Base-by-base conservation (phyloP, 2,329 filamentous ascomycete genomes). In the Setomelanomma holmii region DNA sequence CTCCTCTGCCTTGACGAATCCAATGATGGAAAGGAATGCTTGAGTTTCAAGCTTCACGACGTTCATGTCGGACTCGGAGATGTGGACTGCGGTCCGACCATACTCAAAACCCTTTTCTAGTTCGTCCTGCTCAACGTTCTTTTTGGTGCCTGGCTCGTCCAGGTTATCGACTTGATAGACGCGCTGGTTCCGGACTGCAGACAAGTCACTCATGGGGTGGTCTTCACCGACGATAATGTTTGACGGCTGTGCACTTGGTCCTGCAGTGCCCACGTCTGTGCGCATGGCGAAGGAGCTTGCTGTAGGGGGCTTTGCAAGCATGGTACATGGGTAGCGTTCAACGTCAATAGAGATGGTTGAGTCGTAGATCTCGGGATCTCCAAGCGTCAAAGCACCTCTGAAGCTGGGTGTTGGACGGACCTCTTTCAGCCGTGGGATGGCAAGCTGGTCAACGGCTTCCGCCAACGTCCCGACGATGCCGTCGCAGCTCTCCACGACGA, bases 101-200 rank as follows among this genome's bases (percentile, higher is more conserved):
- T 99, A 99, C 67, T 91, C 88, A 67, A 93, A 99, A 0, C 95
- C 95, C 72, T 92, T 96, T n/a, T 91, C 91, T 33, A 99, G 81
- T 14, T 91, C 85, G 12, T 96, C 92, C 51, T 86, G 86, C 22
- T 89, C 86, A 21, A 99, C 87, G 46, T 96, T 91, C 47, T 82
- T 83, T 76, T 93, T 96, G 11, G 90, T 89, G 14, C 90, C 91
- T 0, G 89, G 86, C 0, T 86, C 87, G 34, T 84, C 79, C 4
- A 88, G 83, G 55, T 97, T 90, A 33, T 88, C 84, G 53, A 98
- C 84, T 65, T 89, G 88, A 75, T 98, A 99, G 1, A 86, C 86
- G 36, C 90, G 86, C n/a, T 88, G 81, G 53, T 85, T 89, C 63
- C 87, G 88, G n/a, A 98, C 89, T 1, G 84, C 82, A 0, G 87